phyloP scores from a whole-genome alignment of 306 rosid species.

The Glycine soja region DNA sequence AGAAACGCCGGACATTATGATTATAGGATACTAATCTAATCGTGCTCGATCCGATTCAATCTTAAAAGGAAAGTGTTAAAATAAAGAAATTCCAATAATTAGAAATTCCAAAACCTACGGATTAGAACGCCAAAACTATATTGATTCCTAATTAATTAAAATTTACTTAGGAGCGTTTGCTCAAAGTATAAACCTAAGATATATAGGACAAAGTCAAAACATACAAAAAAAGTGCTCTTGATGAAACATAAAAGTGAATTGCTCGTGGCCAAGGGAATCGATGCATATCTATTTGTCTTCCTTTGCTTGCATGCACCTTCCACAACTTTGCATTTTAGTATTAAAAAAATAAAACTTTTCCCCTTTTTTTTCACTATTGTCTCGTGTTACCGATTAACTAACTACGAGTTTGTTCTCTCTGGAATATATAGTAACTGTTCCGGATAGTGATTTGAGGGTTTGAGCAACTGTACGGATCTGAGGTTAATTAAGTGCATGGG shows the following conservation, averaged over 20 bases:
- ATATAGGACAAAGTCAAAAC: slow-evolving; percentile 47
- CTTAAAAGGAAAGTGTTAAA: slow-evolving; percentile 39
- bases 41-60: slow-evolving; percentile 35
- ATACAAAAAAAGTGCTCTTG: slow-evolving; percentile 10
- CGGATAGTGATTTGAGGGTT: slow-evolving; percentile 31
- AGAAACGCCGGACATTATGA: slow-evolving; percentile 47
- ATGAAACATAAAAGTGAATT: slow-evolving; percentile 39
- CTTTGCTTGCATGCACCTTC: slow-evolving; percentile 4
- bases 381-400: slow-evolving; percentile 27
- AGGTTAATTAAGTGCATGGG: background rate
- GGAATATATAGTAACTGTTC: slow-evolving; percentile 25
- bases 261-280: slow-evolving; percentile 41
- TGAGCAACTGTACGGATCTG: background rate
- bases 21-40: slow-evolving; percentile 42
- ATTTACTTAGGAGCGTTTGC: slow-evolving; percentile 4
- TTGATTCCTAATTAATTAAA: slow-evolving; percentile 41
- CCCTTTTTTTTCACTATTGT: slow-evolving; percentile 18
- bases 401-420: slow-evolving; percentile 1
- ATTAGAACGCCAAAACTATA: slow-evolving; percentile 37
- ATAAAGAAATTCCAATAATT: background rate
- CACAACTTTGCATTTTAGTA: background rate
- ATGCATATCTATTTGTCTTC: slow-evolving; percentile 45
- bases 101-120: slow-evolving; percentile 23
- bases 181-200: slow-evolving; percentile 23
- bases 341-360: background rate